Evolutionary conservation across 2,329 filamentous ascomycete genomes (phyloP).

Genomic region (Alternaria sp.): DNA sequence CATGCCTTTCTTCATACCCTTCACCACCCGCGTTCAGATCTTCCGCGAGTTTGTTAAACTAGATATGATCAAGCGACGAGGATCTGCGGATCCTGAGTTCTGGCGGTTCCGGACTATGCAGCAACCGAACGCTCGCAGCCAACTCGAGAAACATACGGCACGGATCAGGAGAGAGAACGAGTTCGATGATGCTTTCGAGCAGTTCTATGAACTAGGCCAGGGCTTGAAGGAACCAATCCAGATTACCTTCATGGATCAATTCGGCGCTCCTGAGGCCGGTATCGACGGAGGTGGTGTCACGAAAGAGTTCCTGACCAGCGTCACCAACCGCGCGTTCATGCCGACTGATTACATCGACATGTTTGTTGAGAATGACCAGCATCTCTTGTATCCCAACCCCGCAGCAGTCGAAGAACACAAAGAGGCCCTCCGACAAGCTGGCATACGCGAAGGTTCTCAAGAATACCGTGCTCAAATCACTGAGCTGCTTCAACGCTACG

Average conservation of each 20-base stretch:
- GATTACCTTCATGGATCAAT: constrained; percentile 94
- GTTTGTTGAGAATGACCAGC: constrained; percentile 84
- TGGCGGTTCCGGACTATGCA: constrained; percentile 68
- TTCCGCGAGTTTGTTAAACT: constrained; percentile 90
- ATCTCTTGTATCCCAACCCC: constrained; percentile 88
- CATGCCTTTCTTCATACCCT: constrained; percentile 96
- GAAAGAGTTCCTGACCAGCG: constrained; percentile 92
- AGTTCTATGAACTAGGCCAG: constrained; percentile 82
- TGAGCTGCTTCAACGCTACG: constrained; percentile 75
- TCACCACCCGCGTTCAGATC: constrained; percentile 86
- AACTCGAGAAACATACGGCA: constrained; percentile 67
- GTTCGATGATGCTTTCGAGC: constrained; percentile 83
- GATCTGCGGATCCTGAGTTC: constrained; percentile 72
- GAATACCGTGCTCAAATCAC: constrained; percentile 65
- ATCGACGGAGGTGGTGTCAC: constrained; percentile 98
- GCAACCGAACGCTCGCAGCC: constrained; percentile 37
- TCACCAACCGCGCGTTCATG: constrained; percentile 84
- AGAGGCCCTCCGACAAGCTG: constrained; percentile 61
- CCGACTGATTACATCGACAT: constrained; percentile 62
- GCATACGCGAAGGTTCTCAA: constrained; percentile 59
- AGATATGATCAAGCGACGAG: constrained; percentile 77
- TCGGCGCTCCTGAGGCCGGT: constrained; percentile 83
- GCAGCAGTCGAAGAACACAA: constrained; percentile 73
- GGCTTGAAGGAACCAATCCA: constrained; percentile 93
- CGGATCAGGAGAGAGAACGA: constrained; percentile 78